These are phyloP conservation scores for Truncatella angustata DNA, from an alignment of 2,329 filamentous ascomycete genomes.

Conservation along the genomic window DNA sequence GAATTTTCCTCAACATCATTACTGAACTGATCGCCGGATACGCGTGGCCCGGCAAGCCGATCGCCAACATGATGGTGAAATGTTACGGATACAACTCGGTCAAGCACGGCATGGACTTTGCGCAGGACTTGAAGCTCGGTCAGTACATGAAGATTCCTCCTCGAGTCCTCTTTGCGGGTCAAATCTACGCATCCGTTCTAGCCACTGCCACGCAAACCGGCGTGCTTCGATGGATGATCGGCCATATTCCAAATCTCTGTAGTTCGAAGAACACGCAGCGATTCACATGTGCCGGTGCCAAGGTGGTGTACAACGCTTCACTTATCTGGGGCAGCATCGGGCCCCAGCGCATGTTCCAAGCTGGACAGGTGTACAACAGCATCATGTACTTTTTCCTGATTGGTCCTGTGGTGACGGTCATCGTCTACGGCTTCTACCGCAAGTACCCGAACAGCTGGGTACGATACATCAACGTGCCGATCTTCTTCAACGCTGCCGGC, in stretches of 20 bases:
- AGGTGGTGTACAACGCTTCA: conserved; percentile 31
- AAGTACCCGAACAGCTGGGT: conserved; percentile 29
- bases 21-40: conserved; percentile 32
- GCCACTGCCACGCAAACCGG: conserved; percentile 30
- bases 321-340: conserved; percentile 32
- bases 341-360: conserved; percentile 29
- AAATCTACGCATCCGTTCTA: conserved; percentile 31
- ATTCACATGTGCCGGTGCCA: conserved; percentile 30
- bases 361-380: conserved; percentile 27
- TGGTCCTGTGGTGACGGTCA: conserved; percentile 28
- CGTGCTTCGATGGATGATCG: conserved; percentile 25
- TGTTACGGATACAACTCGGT: conserved; percentile 31
- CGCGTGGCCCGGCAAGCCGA: conserved; percentile 28
- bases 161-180: conserved; percentile 30
- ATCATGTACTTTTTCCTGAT: conserved; percentile 31
- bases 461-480: conserved; percentile 30
- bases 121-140: conserved; percentile 29
- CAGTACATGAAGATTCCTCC: conserved; percentile 32
- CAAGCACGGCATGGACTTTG: conserved; percentile 31
- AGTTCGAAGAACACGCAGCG: conserved; percentile 27
- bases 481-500: conserved; percentile 31
- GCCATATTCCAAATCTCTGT: conserved; percentile 27
- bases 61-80: conserved; percentile 33
- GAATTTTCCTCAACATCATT: conserved; percentile 28
- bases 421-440: conserved; percentile 26